Evolutionary conservation across 108 stramenopile species (phyloP).

Genomic region (Thalassiosira profunda): DNA sequence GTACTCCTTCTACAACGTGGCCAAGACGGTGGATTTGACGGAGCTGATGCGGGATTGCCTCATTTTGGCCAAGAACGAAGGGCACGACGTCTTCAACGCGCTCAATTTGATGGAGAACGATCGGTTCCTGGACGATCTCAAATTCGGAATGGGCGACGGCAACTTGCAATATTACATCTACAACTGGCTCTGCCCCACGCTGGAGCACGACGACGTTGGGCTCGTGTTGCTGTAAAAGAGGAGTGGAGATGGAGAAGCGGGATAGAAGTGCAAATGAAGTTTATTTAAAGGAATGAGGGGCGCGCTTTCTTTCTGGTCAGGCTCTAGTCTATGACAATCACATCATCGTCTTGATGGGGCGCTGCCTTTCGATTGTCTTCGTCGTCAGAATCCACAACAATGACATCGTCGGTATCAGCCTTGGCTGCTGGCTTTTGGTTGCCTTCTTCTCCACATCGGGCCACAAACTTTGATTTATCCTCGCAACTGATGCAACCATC

Average conservation of each 20-base stretch:
- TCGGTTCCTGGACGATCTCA: constrained; percentile 86
- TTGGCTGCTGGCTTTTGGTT: background rate
- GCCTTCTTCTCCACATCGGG: background rate
- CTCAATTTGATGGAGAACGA: constrained; percentile 98
- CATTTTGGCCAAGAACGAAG: constrained; percentile 87
- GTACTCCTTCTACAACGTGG: constrained; percentile 99
- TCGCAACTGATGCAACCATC: constrained; percentile 9
- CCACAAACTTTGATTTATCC: background rate
- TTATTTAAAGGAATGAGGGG: background rate
- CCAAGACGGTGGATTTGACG: constrained; percentile 77
- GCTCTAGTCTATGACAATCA: no score
- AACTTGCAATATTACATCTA: constrained; percentile 99
- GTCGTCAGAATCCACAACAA: constrained; percentile 14
- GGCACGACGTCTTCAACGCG: constrained; percentile 98
- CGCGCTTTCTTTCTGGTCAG: no score
- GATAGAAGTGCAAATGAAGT: background rate
- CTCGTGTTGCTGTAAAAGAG: constrained; percentile 91
- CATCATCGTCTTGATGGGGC: background rate
- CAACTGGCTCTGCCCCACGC: constrained; percentile 95
- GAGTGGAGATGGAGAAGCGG: background rate
- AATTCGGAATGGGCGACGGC: constrained; percentile 99
- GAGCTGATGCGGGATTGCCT: constrained; percentile 97
- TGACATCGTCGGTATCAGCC: background rate
- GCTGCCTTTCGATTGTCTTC: background rate
- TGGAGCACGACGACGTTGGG: constrained; percentile 90